Base-by-base conservation (phyloP, 202 grass and related monocot species). In the Schoenoplectus tabernaemontani region DNA sequence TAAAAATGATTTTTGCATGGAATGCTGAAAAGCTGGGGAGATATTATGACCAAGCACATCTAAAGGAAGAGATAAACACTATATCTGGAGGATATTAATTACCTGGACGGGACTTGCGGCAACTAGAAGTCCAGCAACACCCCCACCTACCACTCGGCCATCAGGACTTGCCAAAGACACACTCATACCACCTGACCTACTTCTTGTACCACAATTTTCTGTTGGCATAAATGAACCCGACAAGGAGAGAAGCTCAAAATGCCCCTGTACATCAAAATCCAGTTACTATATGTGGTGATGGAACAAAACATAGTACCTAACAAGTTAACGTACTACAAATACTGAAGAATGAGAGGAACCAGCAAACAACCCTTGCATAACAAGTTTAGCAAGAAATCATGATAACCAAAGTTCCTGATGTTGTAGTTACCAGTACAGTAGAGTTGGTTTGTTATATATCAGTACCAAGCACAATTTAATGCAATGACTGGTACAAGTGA, bases 101-200 rank as follows among this genome's bases (percentile, higher is more conserved):
- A 91, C 91, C 86, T 93, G 91, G 71, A 93, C 88, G 1, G 88
- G 91, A 36, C 91, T 85, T 3, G 91, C 86, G 2, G 91, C 91
- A 43, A 93, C 88, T 10, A 91, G 88, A 83, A 91, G 88, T 44
- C 91, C 91, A 5, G 91, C 88, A 17, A 93, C 86, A 23, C 88
- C 88, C 7, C 91, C 91, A 36, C 88, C 91, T 1, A 93, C 86
- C 44, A 93, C 91, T 8, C 91, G 91, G n/a, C 91, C 91, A 23
- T 93, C 84, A 17, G 88, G 74, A 17, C 88, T 85, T 4, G 88
- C 86, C 0, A 93, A 82, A 1, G 91, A 91, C 47, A 93, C 86
- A 77, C 91, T 93, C 91, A 93, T 93, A 22, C 91, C 91, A 8
- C 91, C 91, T 2, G 86, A 85, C 28, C 91, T 86, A 83, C 86